Percentiles rank a stretch among this genome's conserved stretches.
These are phyloP conservation scores for Casuarina glauca DNA, from an alignment of 306 rosid genomes.

Conservation along the genomic window DNA sequence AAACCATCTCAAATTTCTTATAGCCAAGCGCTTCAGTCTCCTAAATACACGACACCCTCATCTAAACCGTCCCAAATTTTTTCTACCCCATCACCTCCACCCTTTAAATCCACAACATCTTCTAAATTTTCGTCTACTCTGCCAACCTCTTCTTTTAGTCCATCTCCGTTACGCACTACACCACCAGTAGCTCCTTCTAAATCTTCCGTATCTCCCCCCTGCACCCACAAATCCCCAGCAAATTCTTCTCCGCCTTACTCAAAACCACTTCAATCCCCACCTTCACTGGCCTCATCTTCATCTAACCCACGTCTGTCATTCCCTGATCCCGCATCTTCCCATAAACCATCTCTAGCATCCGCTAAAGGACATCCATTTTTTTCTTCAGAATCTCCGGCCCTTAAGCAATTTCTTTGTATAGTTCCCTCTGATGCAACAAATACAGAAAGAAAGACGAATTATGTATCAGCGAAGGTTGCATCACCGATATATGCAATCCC, in stretches of 20 bases:
- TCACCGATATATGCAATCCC: constrained; percentile 8
- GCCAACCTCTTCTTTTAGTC: background rate
- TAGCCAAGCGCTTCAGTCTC: too few relatives aligned
- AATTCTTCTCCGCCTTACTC: background rate
- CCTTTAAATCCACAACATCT: background rate
- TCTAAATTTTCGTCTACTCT: background rate
- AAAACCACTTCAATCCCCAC: background rate
- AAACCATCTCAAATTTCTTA: background rate
- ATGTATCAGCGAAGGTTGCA: constrained; percentile 17
- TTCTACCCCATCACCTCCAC: background rate
- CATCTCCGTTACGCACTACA: background rate
- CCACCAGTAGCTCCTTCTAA: background rate
- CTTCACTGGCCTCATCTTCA: background rate
- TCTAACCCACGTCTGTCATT: background rate
- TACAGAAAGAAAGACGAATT: background rate
- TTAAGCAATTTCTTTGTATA: background rate
- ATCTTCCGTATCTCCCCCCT: background rate
- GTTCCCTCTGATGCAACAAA: background rate
- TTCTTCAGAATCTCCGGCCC: background rate
- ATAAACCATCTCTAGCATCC: background rate
- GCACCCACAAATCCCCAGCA: background rate
- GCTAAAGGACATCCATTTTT: background rate
- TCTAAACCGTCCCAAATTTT: background rate
- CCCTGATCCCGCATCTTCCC: background rate
- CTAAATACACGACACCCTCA: background rate